Base-by-base conservation (phyloP, 2,329 filamentous ascomycete species). In the Sporothrix curviconia region DNA sequence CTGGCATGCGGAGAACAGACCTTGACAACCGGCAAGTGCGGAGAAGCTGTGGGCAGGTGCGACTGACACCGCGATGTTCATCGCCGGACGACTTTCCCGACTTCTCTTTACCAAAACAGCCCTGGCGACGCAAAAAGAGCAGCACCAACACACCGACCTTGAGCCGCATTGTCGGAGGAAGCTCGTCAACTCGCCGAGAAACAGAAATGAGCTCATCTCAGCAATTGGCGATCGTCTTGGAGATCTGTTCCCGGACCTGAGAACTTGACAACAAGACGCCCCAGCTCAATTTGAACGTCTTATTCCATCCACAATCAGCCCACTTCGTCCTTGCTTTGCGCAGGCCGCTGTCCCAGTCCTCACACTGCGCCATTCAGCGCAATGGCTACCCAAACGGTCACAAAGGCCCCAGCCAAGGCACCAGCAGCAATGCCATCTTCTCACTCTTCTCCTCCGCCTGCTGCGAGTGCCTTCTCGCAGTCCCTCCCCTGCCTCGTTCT, bases 401-500 rank as follows among this genome's bases (percentile, higher is more conserved):
- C 28, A 47, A n/a, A 34, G 25, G n/a, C 25, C 7, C 17, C 19
- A n/a, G 17, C n/a, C 8, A 9, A 42, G 39, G 12, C 39, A 5
- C 34, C 34, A n/a, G 15, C 22, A 51, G 3, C 17, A 6, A 34
- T 34, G 19, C 12, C 47, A n/a, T 25, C 32, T 25, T 19, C 28
- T 32, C 28, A 32, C 5, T 17, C 46, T 1, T 24, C 32, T 14
- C 30, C 25, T n/a, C 15, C 36, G 6, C n/a, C 24, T 4, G n/a
- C 39, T 12, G 22, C 40, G 7, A 15, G 17, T 7, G 37, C 25
- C 24, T 54, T 50, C 43, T 49, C 55, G 15, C 30, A 40, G 24
- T 3, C 2, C 6, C 49, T 78, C 74, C 63, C 79, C 71, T 17
- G 71, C 65, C 40, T 62, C 56, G 22, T 50, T 47, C 44, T 50